Evolutionary conservation across 345 rosid species (phyloP), one percentile per base, ranked within the genome.

Genomic region (Cardamine chenopodiifolia): DNA sequence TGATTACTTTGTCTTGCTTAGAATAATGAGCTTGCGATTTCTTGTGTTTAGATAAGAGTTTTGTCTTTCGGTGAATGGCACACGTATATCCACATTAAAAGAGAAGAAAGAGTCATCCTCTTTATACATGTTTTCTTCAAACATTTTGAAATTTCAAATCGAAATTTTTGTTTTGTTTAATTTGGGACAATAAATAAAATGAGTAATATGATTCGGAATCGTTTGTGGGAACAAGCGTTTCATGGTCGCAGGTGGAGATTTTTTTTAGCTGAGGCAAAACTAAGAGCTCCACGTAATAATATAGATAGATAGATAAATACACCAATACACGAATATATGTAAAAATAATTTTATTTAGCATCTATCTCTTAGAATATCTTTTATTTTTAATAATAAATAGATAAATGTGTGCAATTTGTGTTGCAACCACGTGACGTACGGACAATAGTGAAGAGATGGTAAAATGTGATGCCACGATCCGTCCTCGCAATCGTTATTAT

Each of bases 121-220:
- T 40, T 40, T 40, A 14, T 13, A 4, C 45, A 4, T 40, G 23
- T 42, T 28, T 20, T 57, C 32, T 44, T 29, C 7, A 20, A n/a
- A 40, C 3, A 2, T 7, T 25, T 32, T 9, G 7, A 8, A 31
- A 25, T 6, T 49, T 26, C 11, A 2, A 25, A 35, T 35, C 6
- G 11, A 39, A 35, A 4, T 11, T 35, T 35, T 35, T 42, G 8
- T 15, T 14, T 42, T 42, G 48, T 45, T 59, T 49, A 26, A 28
- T 13, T 9, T 35, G 61, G 62, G 55, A 54, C 29, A 75, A 20
- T 39, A 68, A 75, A 59, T 18, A 34, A 9, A 59, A 39, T 19
- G 53, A 60, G 69, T 74, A 75, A 75, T 75, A 61, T 61, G 73
- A 61, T 75, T 75, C 55, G 62, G 68, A 67, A 67, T 67, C 62